Evolutionary conservation across 2,329 filamentous ascomycete species (phyloP).

Genomic region (Fusarium mundagurra): DNA sequence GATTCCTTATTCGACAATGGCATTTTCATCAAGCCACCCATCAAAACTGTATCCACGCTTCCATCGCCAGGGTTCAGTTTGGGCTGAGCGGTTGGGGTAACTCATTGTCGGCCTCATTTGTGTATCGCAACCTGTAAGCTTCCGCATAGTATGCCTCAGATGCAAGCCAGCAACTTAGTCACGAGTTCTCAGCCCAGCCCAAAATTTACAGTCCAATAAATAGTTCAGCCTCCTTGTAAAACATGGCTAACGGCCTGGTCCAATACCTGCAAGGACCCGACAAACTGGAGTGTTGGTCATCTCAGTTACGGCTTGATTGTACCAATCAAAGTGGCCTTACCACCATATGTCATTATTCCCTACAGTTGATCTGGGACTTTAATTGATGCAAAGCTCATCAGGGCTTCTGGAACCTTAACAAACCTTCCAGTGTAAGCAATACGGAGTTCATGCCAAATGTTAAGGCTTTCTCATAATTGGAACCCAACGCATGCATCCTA

Average conservation of each 20-base stretch:
- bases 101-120: conserved; percentile 31
- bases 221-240: not conserved
- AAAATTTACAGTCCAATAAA: conserved; percentile 1
- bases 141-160: conserved; percentile 13
- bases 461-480: conserved; percentile 26
- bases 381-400: not conserved
- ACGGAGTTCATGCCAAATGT: not conserved
- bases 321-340: not conserved
- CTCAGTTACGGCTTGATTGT: not conserved
- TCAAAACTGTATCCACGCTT: conserved; percentile 5
- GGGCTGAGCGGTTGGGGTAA: not conserved
- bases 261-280: conserved; percentile 16
- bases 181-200: conserved; percentile 4
- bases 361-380: not conserved
- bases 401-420: not conserved
- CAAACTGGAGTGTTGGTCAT: conserved; percentile 19
- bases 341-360: not conserved
- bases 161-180: conserved; percentile 3
- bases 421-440: not conserved
- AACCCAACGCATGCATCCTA: conserved; percentile 23
- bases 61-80: conserved; percentile 13
- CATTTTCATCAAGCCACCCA: conserved; percentile 21
- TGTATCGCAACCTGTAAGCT: conserved; percentile 8
- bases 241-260: not conserved
- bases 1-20: conserved; percentile 49